Base-by-base conservation (phyloP, 805 yeast genomes). In the Ogataea paradorogensis region DNA sequence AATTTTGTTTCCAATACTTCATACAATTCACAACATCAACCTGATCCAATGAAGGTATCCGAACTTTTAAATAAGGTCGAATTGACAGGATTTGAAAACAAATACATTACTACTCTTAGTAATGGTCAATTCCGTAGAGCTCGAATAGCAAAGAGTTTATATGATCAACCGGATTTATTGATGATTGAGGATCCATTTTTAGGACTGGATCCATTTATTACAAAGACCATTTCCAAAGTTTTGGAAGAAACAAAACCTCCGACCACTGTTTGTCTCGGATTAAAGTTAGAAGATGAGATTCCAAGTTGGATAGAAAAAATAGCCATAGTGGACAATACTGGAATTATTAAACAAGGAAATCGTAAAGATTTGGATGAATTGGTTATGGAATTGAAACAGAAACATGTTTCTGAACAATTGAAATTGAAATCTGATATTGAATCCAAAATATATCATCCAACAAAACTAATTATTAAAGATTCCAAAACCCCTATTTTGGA, bases 121-220 rank as follows among this genome's bases (percentile, higher is more conserved):
- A 93, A 93, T 60, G 99, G 99, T 0, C 99, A 93, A 61, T 80
- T 85, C 59, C 72, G 99, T 51, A 70, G 99, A 35, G 95, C 97
- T 0, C 71, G 96, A 45, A 65, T 93, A 20, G 98, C 96, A 0
- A 73, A 76, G 45, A 79, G 89, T 0, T 52, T 93, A 30, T 70
- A 87, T 40, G 67, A 69, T 31, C 65, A 74, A 24, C 95, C 97
- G 0, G 66, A 69, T 30, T 48, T 89, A 22, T 63, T 89, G 38
- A 58, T 91, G 4, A 71, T 91, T 14, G 98, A 93, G 59, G 98
- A 93, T 53, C 96, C 96, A 8, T 91, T 89, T 52, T 61, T 93
- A 28, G 99, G 98, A 0, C 67, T 91, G 13, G 99, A 91, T 54
- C 93, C 95, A 0, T 56, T 61, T 1, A 90, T 95, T 9, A 67